These are phyloP conservation scores for Lecanosticta acicola DNA, from an alignment of 2,329 filamentous ascomycete species.

Conservation along the genomic window DNA sequence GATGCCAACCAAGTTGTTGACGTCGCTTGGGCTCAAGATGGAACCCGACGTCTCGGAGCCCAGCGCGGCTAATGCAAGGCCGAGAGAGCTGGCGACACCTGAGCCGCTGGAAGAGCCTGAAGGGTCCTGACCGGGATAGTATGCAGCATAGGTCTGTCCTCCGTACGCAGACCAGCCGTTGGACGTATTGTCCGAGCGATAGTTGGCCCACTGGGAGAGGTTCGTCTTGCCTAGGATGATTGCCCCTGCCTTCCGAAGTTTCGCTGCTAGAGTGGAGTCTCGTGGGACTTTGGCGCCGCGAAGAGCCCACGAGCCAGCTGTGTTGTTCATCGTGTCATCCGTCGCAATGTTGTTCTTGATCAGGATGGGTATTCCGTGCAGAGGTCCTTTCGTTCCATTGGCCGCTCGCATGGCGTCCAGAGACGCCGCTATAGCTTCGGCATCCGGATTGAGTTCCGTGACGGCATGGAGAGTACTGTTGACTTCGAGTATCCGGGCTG, in stretches of 20 bases:
- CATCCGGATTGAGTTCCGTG: slow-evolving; percentile 53
- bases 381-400: slow-evolving; percentile 46
- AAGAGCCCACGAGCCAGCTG: slow-evolving; percentile 59
- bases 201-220: slow-evolving; percentile 59
- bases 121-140: slow-evolving; percentile 57
- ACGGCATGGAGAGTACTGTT: slow-evolving; percentile 50
- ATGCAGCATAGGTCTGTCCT: slow-evolving; percentile 58
- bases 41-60: slow-evolving; percentile 61
- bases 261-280: slow-evolving; percentile 56
- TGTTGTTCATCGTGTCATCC: slow-evolving; percentile 57
- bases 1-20: slow-evolving; percentile 61
- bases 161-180: slow-evolving; percentile 62
- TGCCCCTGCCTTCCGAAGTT: slow-evolving; percentile 56
- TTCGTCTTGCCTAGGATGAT: slow-evolving; percentile 63
- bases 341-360: slow-evolving; percentile 66
- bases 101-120: slow-evolving; percentile 58
- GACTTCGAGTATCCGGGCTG: slow-evolving; percentile 47
- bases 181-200: slow-evolving; percentile 50
- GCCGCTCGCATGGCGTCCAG: slow-evolving; percentile 45
- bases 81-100: slow-evolving; percentile 55
- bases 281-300: slow-evolving; percentile 52
- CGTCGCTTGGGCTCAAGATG: slow-evolving; percentile 52
- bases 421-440: slow-evolving; percentile 43
- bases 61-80: slow-evolving; percentile 53
- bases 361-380: slow-evolving; percentile 61